Percentiles rank a stretch among this genome's conserved stretches.
phyloP scores from a whole-genome alignment of 352 stramenopile species.

The Pythium volutum region DNA sequence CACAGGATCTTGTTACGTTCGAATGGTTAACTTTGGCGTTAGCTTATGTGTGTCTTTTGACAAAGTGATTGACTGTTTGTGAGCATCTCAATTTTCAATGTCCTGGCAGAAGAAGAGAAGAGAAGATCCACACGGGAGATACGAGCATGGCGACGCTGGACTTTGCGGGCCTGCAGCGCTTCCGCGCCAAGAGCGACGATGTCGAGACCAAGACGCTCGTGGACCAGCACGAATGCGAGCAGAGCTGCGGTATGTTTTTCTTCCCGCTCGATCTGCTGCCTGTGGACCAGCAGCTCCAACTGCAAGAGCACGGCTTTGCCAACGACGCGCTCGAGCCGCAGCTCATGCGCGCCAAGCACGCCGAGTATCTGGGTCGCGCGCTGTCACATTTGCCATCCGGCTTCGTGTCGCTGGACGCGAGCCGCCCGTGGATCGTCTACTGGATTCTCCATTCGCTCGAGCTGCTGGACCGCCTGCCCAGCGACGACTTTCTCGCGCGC shows the following conservation, averaged over 20 bases:
- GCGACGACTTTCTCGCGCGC: conserved; percentile 30
- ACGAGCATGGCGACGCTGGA: conserved; percentile 14
- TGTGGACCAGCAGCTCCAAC: conserved; percentile 73
- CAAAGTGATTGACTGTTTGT: no score
- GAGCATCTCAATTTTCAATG: background rate
- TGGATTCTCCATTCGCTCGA: conserved; percentile 96
- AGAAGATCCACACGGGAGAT: background rate
- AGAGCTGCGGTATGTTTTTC: conserved; percentile 91
- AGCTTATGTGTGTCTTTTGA: no score
- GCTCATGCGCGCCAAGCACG: conserved; percentile 86
- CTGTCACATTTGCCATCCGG: conserved; percentile 63
- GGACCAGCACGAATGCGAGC: conserved; percentile 87
- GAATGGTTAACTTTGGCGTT: no score
- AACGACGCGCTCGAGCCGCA: conserved; percentile 57
- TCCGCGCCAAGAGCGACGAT: conserved; percentile 51
- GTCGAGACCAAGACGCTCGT: conserved; percentile 49
- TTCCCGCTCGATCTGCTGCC: conserved; percentile 81
- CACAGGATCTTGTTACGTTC: no score
- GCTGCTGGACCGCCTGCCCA: conserved; percentile 84
- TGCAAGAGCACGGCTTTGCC: conserved; percentile 82
- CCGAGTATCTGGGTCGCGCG: conserved; percentile 67
- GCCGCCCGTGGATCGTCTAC: conserved; percentile 97
- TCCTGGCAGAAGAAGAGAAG: background rate
- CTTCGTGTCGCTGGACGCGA: conserved; percentile 93
- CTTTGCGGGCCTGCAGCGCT: conserved; percentile 34